Evolutionary conservation across 2,329 filamentous ascomycete species (phyloP).

Genomic region (Fusarium sterilihyphosum): DNA sequence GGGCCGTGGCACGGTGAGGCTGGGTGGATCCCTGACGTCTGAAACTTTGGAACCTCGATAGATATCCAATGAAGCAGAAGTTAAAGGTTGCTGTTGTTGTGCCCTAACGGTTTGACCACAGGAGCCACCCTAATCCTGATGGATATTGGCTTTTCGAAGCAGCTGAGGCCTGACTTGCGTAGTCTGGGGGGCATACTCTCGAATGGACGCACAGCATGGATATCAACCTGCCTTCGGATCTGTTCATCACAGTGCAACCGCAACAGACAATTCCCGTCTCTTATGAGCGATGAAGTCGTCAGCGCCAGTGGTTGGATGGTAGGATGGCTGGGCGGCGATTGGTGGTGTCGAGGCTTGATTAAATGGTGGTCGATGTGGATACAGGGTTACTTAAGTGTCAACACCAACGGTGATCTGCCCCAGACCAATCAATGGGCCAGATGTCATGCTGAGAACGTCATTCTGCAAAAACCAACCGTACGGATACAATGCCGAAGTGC

Average conservation of each 20-base stretch:
- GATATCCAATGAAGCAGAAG: slow-evolving; percentile 41
- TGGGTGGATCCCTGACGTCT: slow-evolving; percentile 41
- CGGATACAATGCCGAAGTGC: slow-evolving; percentile 10
- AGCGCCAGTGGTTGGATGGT: slow-evolving; percentile 28
- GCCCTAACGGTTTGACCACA: slow-evolving; percentile 46
- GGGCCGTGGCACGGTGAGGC: slow-evolving; percentile 43
- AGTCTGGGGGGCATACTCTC: neutral
- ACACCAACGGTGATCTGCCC: slow-evolving; percentile 35
- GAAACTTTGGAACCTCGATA: slow-evolving; percentile 35
- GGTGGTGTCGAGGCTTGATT: slow-evolving; percentile 38
- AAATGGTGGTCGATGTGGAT: slow-evolving; percentile 34
- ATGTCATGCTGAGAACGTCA: slow-evolving; percentile 43
- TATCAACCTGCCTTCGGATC: slow-evolving; percentile 6
- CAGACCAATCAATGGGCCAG: slow-evolving; percentile 28
- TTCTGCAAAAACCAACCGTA: slow-evolving; percentile 20
- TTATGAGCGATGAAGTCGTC: slow-evolving; percentile 22
- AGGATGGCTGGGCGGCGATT: slow-evolving; percentile 26
- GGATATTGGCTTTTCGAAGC: neutral
- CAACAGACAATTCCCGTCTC: slow-evolving; percentile 18
- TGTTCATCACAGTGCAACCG: slow-evolving; percentile 23
- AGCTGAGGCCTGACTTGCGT: neutral
- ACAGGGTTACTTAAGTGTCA: slow-evolving; percentile 38
- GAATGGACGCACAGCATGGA: slow-evolving; percentile 2
- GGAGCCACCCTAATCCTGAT: slow-evolving; percentile 3
- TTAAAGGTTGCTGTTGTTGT: slow-evolving; percentile 38